Percentiles rank a stretch among this genome's conserved stretches.
Conservation (phyloP, 345 rosid genomes). For the Trapa bicornis region DNA sequence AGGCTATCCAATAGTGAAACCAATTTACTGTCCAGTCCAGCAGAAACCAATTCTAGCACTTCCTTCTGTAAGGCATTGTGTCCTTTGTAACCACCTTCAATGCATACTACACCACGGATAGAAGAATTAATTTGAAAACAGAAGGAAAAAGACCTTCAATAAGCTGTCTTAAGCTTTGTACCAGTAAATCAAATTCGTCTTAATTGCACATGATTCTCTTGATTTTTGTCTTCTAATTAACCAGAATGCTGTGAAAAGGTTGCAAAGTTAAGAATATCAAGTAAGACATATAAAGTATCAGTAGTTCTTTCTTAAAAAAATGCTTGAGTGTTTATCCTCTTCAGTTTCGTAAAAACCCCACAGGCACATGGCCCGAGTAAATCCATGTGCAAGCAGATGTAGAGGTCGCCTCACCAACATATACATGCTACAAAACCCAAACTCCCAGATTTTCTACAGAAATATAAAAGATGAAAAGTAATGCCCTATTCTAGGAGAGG, state of each 20-base stretch:
- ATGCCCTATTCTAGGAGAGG: not conserved
- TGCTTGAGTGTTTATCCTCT: no score
- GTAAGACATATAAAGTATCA: no score
- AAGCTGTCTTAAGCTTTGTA: not conserved
- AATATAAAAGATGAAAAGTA: not conserved
- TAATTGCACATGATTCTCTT: not conserved
- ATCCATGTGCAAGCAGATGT: no score
- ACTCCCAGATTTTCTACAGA: not conserved
- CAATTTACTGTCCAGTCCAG: slow-evolving; percentile 64
- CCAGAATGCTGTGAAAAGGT: not conserved
- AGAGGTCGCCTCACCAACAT: no score
- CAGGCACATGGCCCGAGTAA: no score
- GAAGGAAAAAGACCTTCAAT: not conserved
- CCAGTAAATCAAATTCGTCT: not conserved
- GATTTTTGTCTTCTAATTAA: not conserved
- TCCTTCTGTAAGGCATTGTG: slow-evolving; percentile 30
- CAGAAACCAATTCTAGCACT: slow-evolving; percentile 57
- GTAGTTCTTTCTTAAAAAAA: no score
- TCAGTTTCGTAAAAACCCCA: no score
- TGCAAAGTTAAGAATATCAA: not conserved
- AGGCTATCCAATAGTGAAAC: slow-evolving; percentile 45
- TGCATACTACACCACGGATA: slow-evolving; percentile 42
- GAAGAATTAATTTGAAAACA: not conserved
- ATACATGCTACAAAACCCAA: no score
- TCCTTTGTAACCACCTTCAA: slow-evolving; percentile 33